phyloP scores from a whole-genome alignment of 2,329 filamentous ascomycete species.

The Exophiala oligosperma region DNA sequence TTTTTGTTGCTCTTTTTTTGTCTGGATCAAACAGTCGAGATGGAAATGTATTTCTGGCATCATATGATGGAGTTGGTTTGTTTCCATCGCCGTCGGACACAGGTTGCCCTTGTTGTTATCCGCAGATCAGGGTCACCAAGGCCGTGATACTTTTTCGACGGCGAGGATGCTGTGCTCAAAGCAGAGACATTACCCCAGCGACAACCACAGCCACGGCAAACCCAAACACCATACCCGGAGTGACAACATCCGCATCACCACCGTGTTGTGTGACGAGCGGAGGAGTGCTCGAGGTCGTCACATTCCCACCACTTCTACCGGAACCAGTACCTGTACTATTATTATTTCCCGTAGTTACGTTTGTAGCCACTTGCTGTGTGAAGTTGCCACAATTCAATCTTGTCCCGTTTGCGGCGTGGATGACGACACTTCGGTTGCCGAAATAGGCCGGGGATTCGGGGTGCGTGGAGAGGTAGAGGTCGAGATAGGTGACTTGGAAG shows the following conservation, averaged over 20 bases:
- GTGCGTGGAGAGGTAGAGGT: slow-evolving; percentile 51
- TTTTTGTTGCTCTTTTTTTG: neutral
- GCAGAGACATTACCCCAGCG: neutral
- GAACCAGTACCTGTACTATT: neutral
- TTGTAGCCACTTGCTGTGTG: slow-evolving; percentile 22
- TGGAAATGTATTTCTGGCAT: neutral
- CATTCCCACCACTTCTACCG: too few species aligned
- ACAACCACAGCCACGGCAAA: neutral
- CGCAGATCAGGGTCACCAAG: too few species aligned
- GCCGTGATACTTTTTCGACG: too few species aligned
- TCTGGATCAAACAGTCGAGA: neutral
- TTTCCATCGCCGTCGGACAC: too few species aligned
- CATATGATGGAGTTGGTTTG: too few species aligned
- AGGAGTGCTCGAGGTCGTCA: too few species aligned
- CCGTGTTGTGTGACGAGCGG: neutral
- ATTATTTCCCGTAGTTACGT: neutral
- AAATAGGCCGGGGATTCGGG: slow-evolving; percentile 48
- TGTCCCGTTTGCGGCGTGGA: slow-evolving; percentile 55
- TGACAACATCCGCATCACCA: neutral
- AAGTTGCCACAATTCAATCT: slow-evolving; percentile 61
- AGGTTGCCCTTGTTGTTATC: too few species aligned
- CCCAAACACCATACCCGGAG: neutral
- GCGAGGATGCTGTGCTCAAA: neutral
- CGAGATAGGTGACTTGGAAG: slow-evolving; percentile 42
- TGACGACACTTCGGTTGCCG: slow-evolving; percentile 55